Evolutionary conservation across 176 grass and related monocot genomes (phyloP), one percentile per base, ranked within the genome.

Genomic region (Alopecurus myosuroides): DNA sequence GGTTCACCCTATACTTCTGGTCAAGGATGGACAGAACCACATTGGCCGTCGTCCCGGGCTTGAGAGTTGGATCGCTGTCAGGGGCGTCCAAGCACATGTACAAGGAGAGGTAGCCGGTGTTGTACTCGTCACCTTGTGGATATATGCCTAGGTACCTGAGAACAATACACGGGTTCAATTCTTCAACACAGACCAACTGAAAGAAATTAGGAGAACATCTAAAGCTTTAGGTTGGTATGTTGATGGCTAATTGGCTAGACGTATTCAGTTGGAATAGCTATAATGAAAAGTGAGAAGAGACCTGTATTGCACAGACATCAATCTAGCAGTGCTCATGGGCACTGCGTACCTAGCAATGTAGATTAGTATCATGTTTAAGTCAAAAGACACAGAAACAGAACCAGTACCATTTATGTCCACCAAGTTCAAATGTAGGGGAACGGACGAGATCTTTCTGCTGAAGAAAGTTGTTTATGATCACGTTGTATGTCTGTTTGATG

Each of bases 391-490:
- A 0, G 40, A 46, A 71, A 61, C 51, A 50, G 6, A 68, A 68
- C 15, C 13, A 34, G 48, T 70, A 88, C 80, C 80, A 88, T 70
- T 70, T 83, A 17, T 60, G 63, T 77, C 80, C 50, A 0, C 72
- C 36, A 70, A 41, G 52, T 78, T 82, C 40, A 60, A 88, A 88
- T 48, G 22, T 30, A 17, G 50, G 73, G 11, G 80, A 88, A 88
- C 1, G 0, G 80, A 88, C 17, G 28, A 11, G 11, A 41, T 20
- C 37, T 4, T 50, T 17, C 12, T 28, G 35, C 52, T 48, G n/a
- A 70, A 13, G 51, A 42, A 78, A 77, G 50, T 77, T 70, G 15
- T 77, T 48, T 29, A 82, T 30, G 62, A 6, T 88, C 86, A 63
- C 57, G 30, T 50, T 77, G 46, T 88, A 83, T 22, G 37, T 77